Evolutionary conservation across 73 alveolate genomes (phyloP).

Genomic region (Paramecium sonneborni): DNA sequence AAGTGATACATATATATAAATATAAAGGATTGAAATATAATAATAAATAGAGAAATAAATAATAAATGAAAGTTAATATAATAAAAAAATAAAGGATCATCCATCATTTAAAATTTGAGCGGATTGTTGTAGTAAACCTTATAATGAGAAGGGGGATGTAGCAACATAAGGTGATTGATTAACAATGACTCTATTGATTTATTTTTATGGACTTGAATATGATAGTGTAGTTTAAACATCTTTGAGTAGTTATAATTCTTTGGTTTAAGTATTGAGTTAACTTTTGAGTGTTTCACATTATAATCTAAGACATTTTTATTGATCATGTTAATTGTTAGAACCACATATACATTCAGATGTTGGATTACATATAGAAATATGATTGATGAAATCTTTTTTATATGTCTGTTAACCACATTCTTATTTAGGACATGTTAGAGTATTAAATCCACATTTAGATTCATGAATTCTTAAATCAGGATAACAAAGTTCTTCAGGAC

Average conservation of each 20-base stretch:
- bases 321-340: background rate
- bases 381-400: background rate
- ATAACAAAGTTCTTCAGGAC: slow-evolving; percentile 54
- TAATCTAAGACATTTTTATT: background rate
- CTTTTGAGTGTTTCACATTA: slow-evolving; percentile 51
- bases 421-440: background rate
- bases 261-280: background rate
- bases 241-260: background rate
- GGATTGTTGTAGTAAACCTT: slow-evolving; percentile 22
- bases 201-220: slow-evolving; percentile 29
- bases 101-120: slow-evolving; percentile 24
- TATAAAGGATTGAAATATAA: too few species aligned
- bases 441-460: slow-evolving; percentile 40
- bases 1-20: too few species aligned
- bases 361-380: background rate
- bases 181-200: background rate
- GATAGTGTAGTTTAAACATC: slow-evolving; percentile 7
- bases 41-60: background rate
- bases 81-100: background rate
- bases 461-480: slow-evolving; percentile 52
- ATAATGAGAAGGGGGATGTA: slow-evolving; percentile 43
- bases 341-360: slow-evolving; percentile 14
- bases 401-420: slow-evolving; percentile 46
- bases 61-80: background rate
- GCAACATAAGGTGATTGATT: slow-evolving; percentile 16